Base-by-base conservation (phyloP, 2,329 filamentous ascomycete species). In the Penicillium sp. region DNA sequence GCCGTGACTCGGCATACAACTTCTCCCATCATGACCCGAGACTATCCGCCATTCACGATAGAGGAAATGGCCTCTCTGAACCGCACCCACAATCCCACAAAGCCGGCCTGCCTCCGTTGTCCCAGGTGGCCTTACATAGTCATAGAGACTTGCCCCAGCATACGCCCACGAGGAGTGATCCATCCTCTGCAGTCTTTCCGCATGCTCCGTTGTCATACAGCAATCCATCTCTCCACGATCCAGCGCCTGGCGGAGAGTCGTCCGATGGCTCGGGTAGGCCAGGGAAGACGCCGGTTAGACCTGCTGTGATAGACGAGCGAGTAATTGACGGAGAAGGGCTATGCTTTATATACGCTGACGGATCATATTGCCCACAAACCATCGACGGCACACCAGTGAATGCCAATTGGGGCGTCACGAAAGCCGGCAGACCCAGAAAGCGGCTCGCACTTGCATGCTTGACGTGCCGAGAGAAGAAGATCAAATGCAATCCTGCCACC, bases 381-480 rank as follows among this genome's bases (percentile, higher is more conserved):
- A 92, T 96, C 59, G 90, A 96, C 64, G 92, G 92, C 16, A 90
- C 96, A 69, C 81, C 82, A 0, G 91, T 96, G 48, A 96, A 96
- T 70, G 90, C 92, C 1, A 90, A 91, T 62, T 96, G 92, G 92
- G 92, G 92, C 14, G 86, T 96, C 9, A 96, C 92, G 34, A 96
- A 96, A 75, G 92, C 92, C 2, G 92, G 92, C 13, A 96, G 96
- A 77, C 92, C 92, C 45, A 85, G 92, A 62, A 97, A 97, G 77
- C 83, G 92, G 53, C 81, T 96, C 53, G 92, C 92, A 22, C 92
- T 96, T 71, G 91, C 91, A n/a, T 97, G 92, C 69, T 82, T 96
- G 55, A 94, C 91, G 11, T 97, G 92, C 71, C 85, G 92, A 47
- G 92, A 96, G 76, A 97, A 96, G 85, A 97, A 96, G 81, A 96